Base-by-base conservation (phyloP, 306 rosid species). In the Glycine soja region DNA sequence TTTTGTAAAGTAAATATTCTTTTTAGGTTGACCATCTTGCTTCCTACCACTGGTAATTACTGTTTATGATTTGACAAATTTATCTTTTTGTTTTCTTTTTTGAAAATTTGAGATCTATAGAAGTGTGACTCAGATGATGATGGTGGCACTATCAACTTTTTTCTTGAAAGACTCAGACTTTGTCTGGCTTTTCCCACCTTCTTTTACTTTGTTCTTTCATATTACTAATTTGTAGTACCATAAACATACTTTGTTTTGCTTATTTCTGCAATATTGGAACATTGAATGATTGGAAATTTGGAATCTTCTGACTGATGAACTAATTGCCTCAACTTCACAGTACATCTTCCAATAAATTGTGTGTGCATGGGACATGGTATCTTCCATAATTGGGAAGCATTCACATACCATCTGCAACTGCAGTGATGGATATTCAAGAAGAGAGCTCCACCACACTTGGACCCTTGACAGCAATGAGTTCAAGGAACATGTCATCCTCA, bases 401-500 rank as follows among this genome's bases (percentile, higher is more conserved):
- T 56, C 62, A 16, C 30, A 45, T 70, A 65, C 63, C 72, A 74
- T 72, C 18, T 56, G 11, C 19, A 56, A 56, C 62, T 48, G 83
- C 74, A 81, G 73, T 77, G 74, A 90, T 94, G 98, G 97, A 92
- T 72, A 80, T 77, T 48, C 83, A 89, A 74, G 98, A 91, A 81
- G 98, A 92, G 57, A 89, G 92, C 89, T 46, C 87, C 77, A 84
- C 86, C 62, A 56, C 62, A 71, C 83, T 88, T 24, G 84, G 85
- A 75, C 87, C 93, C 68, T 67, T 87, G 78, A 86, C 70, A 42
- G 86, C 90, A 71, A 84, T 88, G 46, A 88, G 92, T 69, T 63
- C 73, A 38, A 90, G 97, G 83, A 93, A 91, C 62, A 78, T 89
- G 89, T 94, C 97, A 0, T 89, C 98, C 0, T 90, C 98, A 12